Base-by-base conservation (phyloP, 2,329 filamentous ascomycete species). In the Ceratocystis alfenasii region DNA sequence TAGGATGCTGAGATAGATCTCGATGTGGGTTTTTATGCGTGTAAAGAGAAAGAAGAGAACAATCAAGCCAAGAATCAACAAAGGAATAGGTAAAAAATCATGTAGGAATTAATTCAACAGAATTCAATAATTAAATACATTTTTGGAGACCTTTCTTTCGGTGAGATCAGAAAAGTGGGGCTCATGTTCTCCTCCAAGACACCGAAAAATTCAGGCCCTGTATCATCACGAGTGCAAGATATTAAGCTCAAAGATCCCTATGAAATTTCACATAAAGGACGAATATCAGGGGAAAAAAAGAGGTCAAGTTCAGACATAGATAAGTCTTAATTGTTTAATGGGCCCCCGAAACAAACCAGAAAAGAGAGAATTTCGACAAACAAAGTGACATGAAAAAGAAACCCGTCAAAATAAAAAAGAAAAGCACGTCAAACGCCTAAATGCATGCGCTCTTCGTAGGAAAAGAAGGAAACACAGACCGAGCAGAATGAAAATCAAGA, bases 361-460 rank as follows among this genome's bases (percentile, higher is more conserved):
- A 64, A 30, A 28, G 10, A 41, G 22, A n/a, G 45, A 57, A 65
- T 20, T 25, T 7, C 44, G 28, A 12, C 20, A 20, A 10, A 53
- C 48, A 53, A 25, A 60, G 25, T 5, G 36, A 41, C 10, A 41
- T 22, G 25, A 15, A 25, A 36, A 61, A 55, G 20, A 55, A 28
- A 60, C 10, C 44, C 30, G 15, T n/a, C 36, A 65, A 65, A 45
- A 30, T 65, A 45, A 65, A 41, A 41, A 41, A 12, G 3, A 12
- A 41, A 41, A 41, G 36, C 63, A 48, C 36, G 55, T 66, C 48
- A 59, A 66, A 66, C 65, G 61, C 61, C 65, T 57, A 63, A 48
- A 66, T 66, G 65, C 65, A 66, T 66, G 60, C 64, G 57, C 59
- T 65, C 59, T 64, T 41, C 55, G 25, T 41, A 28, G 60, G 8